Conservation (phyloP, 2,329 filamentous ascomycete species). For the Penicillium sp. region DNA sequence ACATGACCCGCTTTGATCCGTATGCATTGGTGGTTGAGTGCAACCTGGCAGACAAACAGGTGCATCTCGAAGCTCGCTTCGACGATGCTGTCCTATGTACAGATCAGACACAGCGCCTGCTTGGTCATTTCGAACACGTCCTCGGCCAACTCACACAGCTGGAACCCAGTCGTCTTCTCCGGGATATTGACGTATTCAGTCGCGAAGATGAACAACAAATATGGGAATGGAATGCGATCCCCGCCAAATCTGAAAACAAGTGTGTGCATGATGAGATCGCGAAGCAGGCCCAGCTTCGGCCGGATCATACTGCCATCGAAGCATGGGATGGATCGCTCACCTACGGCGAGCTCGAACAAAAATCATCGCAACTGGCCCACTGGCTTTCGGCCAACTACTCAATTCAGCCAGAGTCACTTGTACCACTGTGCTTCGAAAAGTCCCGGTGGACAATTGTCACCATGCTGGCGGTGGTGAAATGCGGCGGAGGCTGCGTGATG, state of each 20-base stretch:
- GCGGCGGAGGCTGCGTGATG: background rate
- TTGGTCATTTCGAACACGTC: constrained; percentile 4
- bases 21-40: constrained; percentile 56
- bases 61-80: constrained; percentile 2
- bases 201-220: constrained; percentile 6
- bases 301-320: constrained; percentile 5
- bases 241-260: background rate
- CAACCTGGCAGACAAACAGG: constrained; percentile 32
- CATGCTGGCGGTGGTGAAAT: constrained; percentile 8
- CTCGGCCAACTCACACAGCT: background rate
- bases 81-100: background rate
- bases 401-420: background rate
- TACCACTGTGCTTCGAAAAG: background rate
- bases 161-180: background rate
- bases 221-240: constrained; percentile 6
- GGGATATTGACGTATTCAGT: constrained; percentile 6
- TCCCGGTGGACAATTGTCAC: constrained; percentile 14
- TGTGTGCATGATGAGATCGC: constrained; percentile 8
- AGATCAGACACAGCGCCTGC: background rate
- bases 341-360: constrained; percentile 21
- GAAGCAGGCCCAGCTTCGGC: constrained; percentile 5
- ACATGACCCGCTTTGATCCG: constrained; percentile 26
- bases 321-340: constrained; percentile 25
- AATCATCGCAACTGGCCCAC: constrained; percentile 26
- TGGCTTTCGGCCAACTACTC: constrained; percentile 20